Evolutionary conservation across 2,329 filamentous ascomycete species (phyloP).

Genomic region (Trichoderma oligosporum): DNA sequence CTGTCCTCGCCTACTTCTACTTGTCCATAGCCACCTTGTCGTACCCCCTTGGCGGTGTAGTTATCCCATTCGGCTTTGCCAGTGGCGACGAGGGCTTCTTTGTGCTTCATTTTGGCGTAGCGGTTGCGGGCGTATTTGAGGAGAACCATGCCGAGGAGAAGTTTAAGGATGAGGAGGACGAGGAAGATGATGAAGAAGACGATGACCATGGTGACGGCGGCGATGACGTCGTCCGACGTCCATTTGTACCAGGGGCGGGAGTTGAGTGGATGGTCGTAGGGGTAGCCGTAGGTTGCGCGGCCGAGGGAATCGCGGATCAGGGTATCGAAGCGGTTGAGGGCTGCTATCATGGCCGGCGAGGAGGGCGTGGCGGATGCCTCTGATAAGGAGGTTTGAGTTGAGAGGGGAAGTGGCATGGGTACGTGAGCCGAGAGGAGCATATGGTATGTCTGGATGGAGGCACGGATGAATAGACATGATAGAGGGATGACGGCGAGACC

Average conservation of each 20-base stretch:
- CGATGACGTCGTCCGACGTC: constrained; percentile 70
- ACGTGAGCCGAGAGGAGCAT: constrained; percentile 93
- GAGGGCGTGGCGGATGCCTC: constrained; percentile 60
- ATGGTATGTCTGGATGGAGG: constrained; percentile 92
- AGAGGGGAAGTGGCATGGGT: constrained; percentile 65
- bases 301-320: constrained; percentile 73
- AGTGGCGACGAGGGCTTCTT: constrained; percentile 51
- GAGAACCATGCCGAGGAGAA: constrained; percentile 83
- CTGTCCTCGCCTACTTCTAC: constrained; percentile 89
- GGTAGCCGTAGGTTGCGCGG: constrained; percentile 63
- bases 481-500: constrained; percentile 89
- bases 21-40: constrained; percentile 77
- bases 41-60: constrained; percentile 67
- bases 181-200: constrained; percentile 84
- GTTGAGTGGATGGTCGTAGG: constrained; percentile 40
- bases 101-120: constrained; percentile 75
- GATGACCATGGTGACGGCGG: constrained; percentile 74
- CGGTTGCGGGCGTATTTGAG: constrained; percentile 74
- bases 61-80: constrained; percentile 49
- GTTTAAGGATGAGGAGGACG: constrained; percentile 76
- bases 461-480: constrained; percentile 90
- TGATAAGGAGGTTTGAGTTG: constrained; percentile 61
- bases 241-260: constrained; percentile 50
- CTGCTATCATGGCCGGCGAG: constrained; percentile 72
- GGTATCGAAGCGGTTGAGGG: constrained; percentile 73